Evolutionary conservation across 2,329 filamentous ascomycete species (phyloP), one percentile per base, ranked within the genome.

Genomic region (Aulographum hederae): DNA sequence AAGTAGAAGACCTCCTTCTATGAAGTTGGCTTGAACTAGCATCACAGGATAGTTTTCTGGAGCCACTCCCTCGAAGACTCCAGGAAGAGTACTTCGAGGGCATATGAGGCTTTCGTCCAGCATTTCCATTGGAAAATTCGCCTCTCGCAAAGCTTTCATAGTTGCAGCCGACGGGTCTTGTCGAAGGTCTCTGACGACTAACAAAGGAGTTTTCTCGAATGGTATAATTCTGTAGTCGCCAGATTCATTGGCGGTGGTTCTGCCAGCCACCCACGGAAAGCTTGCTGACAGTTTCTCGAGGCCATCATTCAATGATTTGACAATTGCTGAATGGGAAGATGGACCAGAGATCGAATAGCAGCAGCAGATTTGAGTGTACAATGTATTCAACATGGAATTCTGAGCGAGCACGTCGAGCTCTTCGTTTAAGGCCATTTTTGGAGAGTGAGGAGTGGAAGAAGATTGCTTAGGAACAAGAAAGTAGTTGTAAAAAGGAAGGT

Each of bases 181-280:
- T 8, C 52, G 45, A n/a, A 58, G 42, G 36, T 68, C 57, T 38
- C 57, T 61, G 11, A 65, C 39, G 3, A 53, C 37, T 0, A 67
- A 39, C 2, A 36, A 38, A 1, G 57, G 53, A 0, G 34, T 43
- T 13, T 42, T 32, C 25, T 45, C 40, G 0, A 52, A 43, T 1
- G 48, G 45, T 15, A 39, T 47, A 37, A 67, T 61, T 36, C 50
- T 58, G 8, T 8, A 37, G 4, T 41, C 46, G 21, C 21, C 21
- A 8, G 8, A 8, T 8, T 25, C 21, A 8, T 8, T n/a, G n/a
- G 21, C 21, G 26, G 56, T 47, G 16, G 48, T 44, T 18, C 58
- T 49, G 3, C 63, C 63, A 3, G 61, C 56, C 1, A 60, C 35
- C 60, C 59, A 67, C 1, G 59, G 61, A 28, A 67, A 64, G 21